Conservation (phyloP, 2,329 filamentous ascomycete species). For the Hymenoscyphus linearis region DNA sequence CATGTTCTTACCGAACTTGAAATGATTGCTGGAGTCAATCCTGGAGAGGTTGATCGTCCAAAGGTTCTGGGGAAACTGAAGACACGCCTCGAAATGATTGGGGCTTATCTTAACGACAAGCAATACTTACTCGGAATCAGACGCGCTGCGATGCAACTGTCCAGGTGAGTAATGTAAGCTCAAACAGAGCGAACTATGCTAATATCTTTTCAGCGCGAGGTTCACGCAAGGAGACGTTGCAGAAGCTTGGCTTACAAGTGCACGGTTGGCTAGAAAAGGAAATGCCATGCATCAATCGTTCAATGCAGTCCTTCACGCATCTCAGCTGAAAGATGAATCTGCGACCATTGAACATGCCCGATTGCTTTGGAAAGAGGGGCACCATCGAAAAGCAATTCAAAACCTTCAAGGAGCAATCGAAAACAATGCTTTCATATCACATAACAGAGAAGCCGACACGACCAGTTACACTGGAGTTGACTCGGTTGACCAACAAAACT, state of each 20-base stretch:
- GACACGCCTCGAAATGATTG: conserved; percentile 79
- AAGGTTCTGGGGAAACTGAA: conserved; percentile 53
- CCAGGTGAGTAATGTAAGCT: conserved; percentile 44
- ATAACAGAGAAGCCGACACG: conserved; percentile 24
- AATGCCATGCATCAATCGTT: conserved; percentile 83
- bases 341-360: conserved; percentile 93
- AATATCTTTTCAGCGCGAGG: conserved; percentile 32
- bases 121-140: conserved; percentile 86
- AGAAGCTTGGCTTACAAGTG: conserved; percentile 77
- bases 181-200: conserved; percentile 24
- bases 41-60: conserved; percentile 31
- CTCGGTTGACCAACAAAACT: conserved; percentile 42
- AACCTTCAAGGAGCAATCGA: conserved; percentile 81
- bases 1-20: conserved; percentile 88
- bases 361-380: conserved; percentile 86
- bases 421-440: conserved; percentile 63
- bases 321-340: conserved; percentile 74
- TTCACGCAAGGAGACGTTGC: conserved; percentile 73
- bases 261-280: conserved; percentile 79
- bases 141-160: conserved; percentile 79
- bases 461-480: conserved; percentile 22
- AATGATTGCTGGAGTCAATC: conserved; percentile 54
- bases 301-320: conserved; percentile 86
- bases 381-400: conserved; percentile 92
- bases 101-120: conserved; percentile 86